phyloP scores from a whole-genome alignment of 2,329 filamentous ascomycete species.

The Neofusicoccum sp. region DNA sequence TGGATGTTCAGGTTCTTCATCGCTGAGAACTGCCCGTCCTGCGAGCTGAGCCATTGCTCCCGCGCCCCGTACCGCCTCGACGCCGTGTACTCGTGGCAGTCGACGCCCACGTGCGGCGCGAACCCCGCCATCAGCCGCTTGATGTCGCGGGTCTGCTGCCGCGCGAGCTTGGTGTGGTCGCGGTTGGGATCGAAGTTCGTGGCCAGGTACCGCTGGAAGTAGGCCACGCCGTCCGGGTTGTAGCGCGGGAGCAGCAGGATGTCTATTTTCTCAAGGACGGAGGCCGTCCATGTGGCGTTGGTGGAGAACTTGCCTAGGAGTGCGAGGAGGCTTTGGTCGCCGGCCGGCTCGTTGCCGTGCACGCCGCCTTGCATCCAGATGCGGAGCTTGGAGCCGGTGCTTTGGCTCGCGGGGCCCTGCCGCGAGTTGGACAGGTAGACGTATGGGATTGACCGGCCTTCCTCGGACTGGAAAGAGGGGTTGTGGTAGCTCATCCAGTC shows the following conservation, averaged over 20 bases:
- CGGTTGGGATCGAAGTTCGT: constrained; percentile 42
- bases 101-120: constrained; percentile 38
- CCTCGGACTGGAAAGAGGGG: constrained; percentile 36
- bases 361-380: constrained; percentile 42
- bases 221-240: constrained; percentile 41
- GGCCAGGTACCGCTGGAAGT: constrained; percentile 39
- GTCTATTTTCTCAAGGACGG: constrained; percentile 37
- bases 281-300: constrained; percentile 35
- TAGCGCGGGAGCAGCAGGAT: constrained; percentile 40
- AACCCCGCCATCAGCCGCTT: constrained; percentile 36
- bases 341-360: constrained; percentile 43
- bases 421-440: constrained; percentile 32
- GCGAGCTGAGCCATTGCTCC: constrained; percentile 35
- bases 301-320: constrained; percentile 39
- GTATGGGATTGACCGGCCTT: constrained; percentile 37
- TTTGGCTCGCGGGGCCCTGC: constrained; percentile 22
- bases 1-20: constrained; percentile 43
- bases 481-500: constrained; percentile 35
- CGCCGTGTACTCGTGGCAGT: constrained; percentile 41
- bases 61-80: constrained; percentile 28
- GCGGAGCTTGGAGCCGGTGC: constrained; percentile 33
- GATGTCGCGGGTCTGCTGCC: constrained; percentile 39
- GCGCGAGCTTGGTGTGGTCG: constrained; percentile 40
- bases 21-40: constrained; percentile 39
- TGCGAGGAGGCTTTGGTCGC: constrained; percentile 39